Percentiles rank a stretch among this genome's conserved stretches.
These are phyloP conservation scores for Rhodotorula sphaerocarpa DNA, from an alignment of 768 basidiomycete genomes.

Conservation along the genomic window DNA sequence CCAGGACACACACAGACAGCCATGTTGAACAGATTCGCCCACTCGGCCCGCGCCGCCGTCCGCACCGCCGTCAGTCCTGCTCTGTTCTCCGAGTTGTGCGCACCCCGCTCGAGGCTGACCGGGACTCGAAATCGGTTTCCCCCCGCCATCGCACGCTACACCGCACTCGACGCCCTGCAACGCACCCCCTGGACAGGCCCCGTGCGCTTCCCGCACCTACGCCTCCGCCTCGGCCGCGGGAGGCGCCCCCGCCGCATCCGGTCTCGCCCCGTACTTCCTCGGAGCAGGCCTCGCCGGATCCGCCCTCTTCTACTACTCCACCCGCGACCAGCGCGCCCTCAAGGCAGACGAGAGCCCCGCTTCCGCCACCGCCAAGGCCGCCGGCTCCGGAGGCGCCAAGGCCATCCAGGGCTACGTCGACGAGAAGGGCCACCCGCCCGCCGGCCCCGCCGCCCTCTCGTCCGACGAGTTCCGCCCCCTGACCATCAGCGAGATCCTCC, in stretches of 20 bases:
- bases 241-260: neutral
- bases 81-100: too few relatives aligned
- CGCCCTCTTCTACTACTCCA: slow-evolving; percentile 28
- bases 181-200: neutral
- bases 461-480: slow-evolving; percentile 50
- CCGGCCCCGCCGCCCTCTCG: slow-evolving; percentile 9
- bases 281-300: slow-evolving; percentile 29
- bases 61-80: slow-evolving; percentile 9
- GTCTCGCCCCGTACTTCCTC: slow-evolving; percentile 32
- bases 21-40: slow-evolving; percentile 16
- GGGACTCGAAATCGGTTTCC: too few relatives aligned
- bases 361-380: slow-evolving; percentile 4
- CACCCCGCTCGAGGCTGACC: too few relatives aligned
- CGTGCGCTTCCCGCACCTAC: neutral
- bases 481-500: slow-evolving; percentile 59
- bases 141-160: too few relatives aligned
- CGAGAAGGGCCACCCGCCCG: slow-evolving; percentile 7
- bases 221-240: slow-evolving; percentile 22
- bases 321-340: slow-evolving; percentile 1
- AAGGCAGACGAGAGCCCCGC: slow-evolving; percentile 12
- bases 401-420: slow-evolving; percentile 1
- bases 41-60: neutral
- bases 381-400: slow-evolving; percentile 1
- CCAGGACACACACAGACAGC: neutral
- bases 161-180: too few relatives aligned